A percentile compares a stretch with the other conserved stretches of the same genome.
Evolutionary conservation across 2,329 filamentous ascomycete species (phyloP).

Genomic region (Chaetomiaceae sp.): DNA sequence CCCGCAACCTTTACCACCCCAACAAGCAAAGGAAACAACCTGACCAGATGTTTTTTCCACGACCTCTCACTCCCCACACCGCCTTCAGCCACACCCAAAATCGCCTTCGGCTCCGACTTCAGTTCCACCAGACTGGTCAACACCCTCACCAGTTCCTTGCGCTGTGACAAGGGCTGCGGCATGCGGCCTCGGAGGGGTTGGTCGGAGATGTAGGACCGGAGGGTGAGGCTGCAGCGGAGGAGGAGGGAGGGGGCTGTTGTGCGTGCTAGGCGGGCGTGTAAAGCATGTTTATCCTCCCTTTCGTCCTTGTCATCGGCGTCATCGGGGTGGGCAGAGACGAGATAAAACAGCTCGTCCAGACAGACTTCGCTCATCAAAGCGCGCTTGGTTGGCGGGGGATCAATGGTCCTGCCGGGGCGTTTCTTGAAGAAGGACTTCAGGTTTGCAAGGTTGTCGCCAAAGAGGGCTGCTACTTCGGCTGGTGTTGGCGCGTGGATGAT

Average conservation of each 20-base stretch:
- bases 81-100: conserved; percentile 53
- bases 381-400: conserved; percentile 60
- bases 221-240: conserved; percentile 70
- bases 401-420: conserved; percentile 68
- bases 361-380: conserved; percentile 74
- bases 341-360: conserved; percentile 70
- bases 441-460: conserved; percentile 46
- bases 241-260: conserved; percentile 78
- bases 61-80: conserved; percentile 50
- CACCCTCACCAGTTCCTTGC: conserved; percentile 71
- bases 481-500: conserved; percentile 66
- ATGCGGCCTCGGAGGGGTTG: conserved; percentile 84
- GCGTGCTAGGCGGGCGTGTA: conserved; percentile 61
- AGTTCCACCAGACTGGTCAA: conserved; percentile 63
- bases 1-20: conserved; percentile 57
- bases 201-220: conserved; percentile 85
- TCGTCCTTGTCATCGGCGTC: conserved; percentile 28
- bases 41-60: conserved; percentile 75
- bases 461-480: conserved; percentile 55
- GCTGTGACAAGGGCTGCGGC: conserved; percentile 79
- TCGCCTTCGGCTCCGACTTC: conserved; percentile 64
- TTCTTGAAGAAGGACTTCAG: conserved; percentile 60
- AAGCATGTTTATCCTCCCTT: conserved; percentile 35
- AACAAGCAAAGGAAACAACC: conserved; percentile 74
- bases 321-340: conserved; percentile 50